Percentiles rank a stretch among this genome's conserved stretches.
Conservation (phyloP, 2,329 filamentous ascomycete species). For the Xylariaceae sp. region DNA sequence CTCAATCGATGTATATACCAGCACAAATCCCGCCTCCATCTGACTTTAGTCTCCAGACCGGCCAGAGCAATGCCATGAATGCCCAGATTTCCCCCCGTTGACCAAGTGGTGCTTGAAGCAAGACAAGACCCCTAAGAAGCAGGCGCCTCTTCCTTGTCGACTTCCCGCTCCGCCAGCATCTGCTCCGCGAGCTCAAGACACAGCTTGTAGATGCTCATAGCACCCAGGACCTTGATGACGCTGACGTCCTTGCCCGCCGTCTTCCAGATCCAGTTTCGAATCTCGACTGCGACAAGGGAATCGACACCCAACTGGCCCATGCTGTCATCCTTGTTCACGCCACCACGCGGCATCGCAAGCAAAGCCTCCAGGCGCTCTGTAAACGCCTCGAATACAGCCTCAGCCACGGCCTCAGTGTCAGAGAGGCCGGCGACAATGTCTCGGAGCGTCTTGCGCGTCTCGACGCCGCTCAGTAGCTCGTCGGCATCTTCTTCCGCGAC, state of each 20-base stretch:
- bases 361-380: constrained; percentile 24
- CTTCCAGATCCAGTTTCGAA: constrained; percentile 34
- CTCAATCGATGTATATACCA: too few species aligned
- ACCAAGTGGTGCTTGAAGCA: too few species aligned
- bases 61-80: too few species aligned
- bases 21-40: too few species aligned
- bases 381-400: constrained; percentile 25
- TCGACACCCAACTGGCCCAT: constrained; percentile 36
- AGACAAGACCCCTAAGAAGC: too few species aligned
- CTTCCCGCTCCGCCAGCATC: constrained; percentile 1
- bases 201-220: constrained; percentile 18
- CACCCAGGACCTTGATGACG: constrained; percentile 28
- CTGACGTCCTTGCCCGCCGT: constrained; percentile 27
- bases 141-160: not conserved
- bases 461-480: not conserved
- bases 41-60: too few species aligned
- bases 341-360: constrained; percentile 27
- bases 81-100: too few species aligned
- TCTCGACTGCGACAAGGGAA: constrained; percentile 37
- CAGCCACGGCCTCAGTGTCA: constrained; percentile 17
- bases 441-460: constrained; percentile 17
- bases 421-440: constrained; percentile 24
- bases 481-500: constrained; percentile 12
- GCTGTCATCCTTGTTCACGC: constrained; percentile 27
- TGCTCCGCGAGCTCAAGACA: constrained; percentile 1